Evolutionary conservation across 495 filamentous ascomycete genomes (phyloP).

Genomic region (Trichocladium uniseriatum): DNA sequence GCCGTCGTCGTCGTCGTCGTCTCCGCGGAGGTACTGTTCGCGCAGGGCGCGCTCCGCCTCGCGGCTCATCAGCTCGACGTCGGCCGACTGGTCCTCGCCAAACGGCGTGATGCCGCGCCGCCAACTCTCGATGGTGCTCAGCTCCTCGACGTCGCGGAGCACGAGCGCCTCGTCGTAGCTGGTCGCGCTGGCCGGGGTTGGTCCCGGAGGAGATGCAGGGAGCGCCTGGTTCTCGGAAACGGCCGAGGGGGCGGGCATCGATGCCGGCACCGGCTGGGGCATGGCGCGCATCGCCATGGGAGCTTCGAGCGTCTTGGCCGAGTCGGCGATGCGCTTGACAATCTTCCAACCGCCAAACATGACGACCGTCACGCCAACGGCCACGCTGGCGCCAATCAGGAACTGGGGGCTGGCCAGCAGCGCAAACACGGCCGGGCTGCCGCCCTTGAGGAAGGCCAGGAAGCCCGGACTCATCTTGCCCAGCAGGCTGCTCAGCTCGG

Average conservation of each 20-base stretch:
- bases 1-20: slow-evolving; percentile 11
- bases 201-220: not conserved
- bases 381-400: slow-evolving; percentile 81
- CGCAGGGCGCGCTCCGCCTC: slow-evolving; percentile 53
- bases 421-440: slow-evolving; percentile 75
- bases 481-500: slow-evolving; percentile 75
- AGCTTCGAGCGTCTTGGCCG: slow-evolving; percentile 41
- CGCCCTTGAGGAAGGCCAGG: slow-evolving; percentile 61
- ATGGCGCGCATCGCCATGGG: slow-evolving; percentile 43
- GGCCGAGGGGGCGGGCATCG: not conserved
- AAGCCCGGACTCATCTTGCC: slow-evolving; percentile 80
- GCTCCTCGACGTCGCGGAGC: slow-evolving; percentile 33
- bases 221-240: not conserved
- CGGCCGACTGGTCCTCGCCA: slow-evolving; percentile 62
- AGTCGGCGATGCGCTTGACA: slow-evolving; percentile 64
- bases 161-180: slow-evolving; percentile 43
- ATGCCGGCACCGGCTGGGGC: not conserved
- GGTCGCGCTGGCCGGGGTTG: not conserved
- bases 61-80: slow-evolving; percentile 79
- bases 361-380: slow-evolving; percentile 80
- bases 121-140: slow-evolving; percentile 72
- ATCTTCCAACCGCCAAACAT: slow-evolving; percentile 96
- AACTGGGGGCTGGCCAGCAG: slow-evolving; percentile 88
- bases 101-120: slow-evolving; percentile 59
- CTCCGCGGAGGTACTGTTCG: slow-evolving; percentile 19